Base-by-base conservation (phyloP, 1,284 basidiomycete species). In the Cystobasidium sp. region DNA sequence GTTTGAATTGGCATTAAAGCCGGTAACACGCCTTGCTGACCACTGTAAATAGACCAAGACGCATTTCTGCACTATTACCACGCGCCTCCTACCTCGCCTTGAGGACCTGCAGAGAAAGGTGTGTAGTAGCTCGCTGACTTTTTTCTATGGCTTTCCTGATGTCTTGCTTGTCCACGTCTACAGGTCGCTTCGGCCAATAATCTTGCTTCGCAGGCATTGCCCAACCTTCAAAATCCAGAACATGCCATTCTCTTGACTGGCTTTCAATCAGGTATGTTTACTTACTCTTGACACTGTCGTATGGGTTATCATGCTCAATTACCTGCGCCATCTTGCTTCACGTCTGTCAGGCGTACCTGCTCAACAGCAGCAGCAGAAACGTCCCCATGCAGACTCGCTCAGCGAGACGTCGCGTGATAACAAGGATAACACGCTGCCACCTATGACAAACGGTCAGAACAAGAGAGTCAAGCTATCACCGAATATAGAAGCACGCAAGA, bases 191-290 rank as follows among this genome's bases (percentile, higher is more conserved):
- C 63, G 14, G 62, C 70, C 7, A 58, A 58, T 10, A 47, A 59
- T 53, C 31, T 41, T 1, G 14, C 52, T 47, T 73, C 70, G 24
- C 70, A 73, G 39, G 22, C 70, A 16, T 37, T 73, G 18, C 70
- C 70, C 12, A 73, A 73, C 39, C 63, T 73, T 16, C 70, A 73
- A 43, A 37, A 73, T 49, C 43, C 70, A 41, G 70, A 73, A 55
- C 70, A 73, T 65, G 70, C 70, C 49, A 73, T 73, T 14, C 51
- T 73, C n/a, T 63, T 73, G 4, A 73, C 59, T 24, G 70, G 70
- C 9, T 73, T 73, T 24, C 70, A 73, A 31, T 46, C 47, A n/a
- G 70, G 70, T 59, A 47, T 8, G 53, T 22, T 1, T 9, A 46
- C 16, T 31, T 16, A 41, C 7, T 1, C 37, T 58, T 53, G 41